Base-by-base conservation (phyloP, 495 filamentous ascomycete genomes). In the Talaromyces stipitatus region DNA sequence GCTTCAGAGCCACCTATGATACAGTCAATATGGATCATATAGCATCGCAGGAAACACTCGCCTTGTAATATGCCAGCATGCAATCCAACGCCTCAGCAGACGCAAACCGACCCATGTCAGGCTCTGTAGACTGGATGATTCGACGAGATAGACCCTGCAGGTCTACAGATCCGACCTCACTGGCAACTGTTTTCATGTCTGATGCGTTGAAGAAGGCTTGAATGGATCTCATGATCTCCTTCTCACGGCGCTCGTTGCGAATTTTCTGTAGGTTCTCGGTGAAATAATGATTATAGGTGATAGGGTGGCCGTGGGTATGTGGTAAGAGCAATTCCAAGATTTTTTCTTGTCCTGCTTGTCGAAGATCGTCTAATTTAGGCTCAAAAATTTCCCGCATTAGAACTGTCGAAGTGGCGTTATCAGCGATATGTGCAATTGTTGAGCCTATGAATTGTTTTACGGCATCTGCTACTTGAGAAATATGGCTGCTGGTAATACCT, bases 271-370 rank as follows among this genome's bases (percentile, higher is more conserved):
- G 59, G 6, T 55, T 75, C 16, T 83, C 75, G 0, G 76, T 75
- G 45, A 79, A 77, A 24, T 80, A 73, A 45, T 81, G 76, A 62
- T 83, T 83, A 60, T 84, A 84, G 0, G 81, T 84, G 30, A 85
- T 84, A 22, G 62, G 47, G 58, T 65, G 62, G 6, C 65, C 56
- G 55, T 45, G 36, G 45, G 66, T 57, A 56, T 69, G 60, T 26
- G 58, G 56, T 36, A 53, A 47, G 16, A 66, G 59, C 26, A 67
- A 41, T 60, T 66, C 60, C 29, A 29, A 54, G 8, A 43, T 64
- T 54, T 66, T 69, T 20, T 53, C 47, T n/a, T 65, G 51, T 54
- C 73, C 18, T 18, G 20, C 54, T 55, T 66, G 29, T 4, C 62
- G 58, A 24, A 70, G 50, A 28, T 61, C 28, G 41, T 68, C 59